phyloP scores from a whole-genome alignment of 495 filamentous ascomycete genomes.

The Xylaria nigripes region DNA sequence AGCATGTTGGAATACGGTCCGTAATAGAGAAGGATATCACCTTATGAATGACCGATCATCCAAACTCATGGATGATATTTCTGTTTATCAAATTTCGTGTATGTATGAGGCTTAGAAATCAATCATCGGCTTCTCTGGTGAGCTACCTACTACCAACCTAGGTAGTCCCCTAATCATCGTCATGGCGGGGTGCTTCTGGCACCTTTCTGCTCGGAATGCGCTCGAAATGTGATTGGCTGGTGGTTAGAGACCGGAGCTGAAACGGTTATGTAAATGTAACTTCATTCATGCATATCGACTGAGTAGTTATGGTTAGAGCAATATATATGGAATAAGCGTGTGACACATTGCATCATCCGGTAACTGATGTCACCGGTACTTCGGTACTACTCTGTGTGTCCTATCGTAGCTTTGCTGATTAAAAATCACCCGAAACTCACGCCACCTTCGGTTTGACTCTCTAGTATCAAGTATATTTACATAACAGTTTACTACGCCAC shows the following conservation, averaged over 20 bases:
- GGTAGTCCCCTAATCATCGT: not conserved
- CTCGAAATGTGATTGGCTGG: slow-evolving; percentile 4
- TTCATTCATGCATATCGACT: no score
- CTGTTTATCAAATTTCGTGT: no score
- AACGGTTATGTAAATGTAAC: no score
- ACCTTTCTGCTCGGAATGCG: not conserved
- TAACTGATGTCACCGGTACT: not conserved
- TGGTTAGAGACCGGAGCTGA: no score
- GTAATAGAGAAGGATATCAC: not conserved
- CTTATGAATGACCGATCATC: no score
- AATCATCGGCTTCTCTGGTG: not conserved
- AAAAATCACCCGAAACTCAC: not conserved
- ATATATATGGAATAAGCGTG: no score
- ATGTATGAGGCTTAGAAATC: not conserved
- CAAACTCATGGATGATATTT: no score
- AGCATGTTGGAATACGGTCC: not conserved
- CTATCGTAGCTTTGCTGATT: not conserved
- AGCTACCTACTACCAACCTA: no score
- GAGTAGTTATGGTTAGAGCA: no score
- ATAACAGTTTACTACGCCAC: slow-evolving; percentile 3
- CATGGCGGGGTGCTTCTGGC: not conserved
- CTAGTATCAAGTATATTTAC: not conserved
- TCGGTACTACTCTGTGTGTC: not conserved
- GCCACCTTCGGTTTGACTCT: not conserved
- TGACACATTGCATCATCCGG: not conserved